Evolutionary conservation across 2,329 filamentous ascomycete species (phyloP).

Genomic region (Zelopaecilomyces penicillatus): DNA sequence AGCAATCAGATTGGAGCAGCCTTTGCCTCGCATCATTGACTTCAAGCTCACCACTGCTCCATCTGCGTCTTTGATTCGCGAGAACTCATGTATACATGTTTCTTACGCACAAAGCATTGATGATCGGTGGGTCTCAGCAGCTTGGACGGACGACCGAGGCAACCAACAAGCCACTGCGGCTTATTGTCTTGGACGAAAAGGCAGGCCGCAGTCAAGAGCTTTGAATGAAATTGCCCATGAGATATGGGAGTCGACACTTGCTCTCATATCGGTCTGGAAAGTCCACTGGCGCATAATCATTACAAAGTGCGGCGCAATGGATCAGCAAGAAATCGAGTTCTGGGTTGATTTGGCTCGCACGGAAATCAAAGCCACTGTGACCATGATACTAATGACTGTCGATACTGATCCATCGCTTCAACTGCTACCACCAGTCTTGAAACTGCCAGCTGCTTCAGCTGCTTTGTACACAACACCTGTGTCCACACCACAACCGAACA

Average conservation of each 20-base stretch:
- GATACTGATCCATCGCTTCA: constrained; percentile 58
- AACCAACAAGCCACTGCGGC: constrained; percentile 64
- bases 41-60: constrained; percentile 63
- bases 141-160: constrained; percentile 74
- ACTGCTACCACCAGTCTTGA: constrained; percentile 48
- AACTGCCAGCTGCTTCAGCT: constrained; percentile 36
- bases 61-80: constrained; percentile 64
- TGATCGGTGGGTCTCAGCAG: constrained; percentile 67
- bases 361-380: constrained; percentile 43
- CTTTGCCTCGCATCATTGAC: constrained; percentile 61
- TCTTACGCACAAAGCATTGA: constrained; percentile 71
- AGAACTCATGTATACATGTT: constrained; percentile 73
- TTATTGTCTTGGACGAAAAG: constrained; percentile 60
- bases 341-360: constrained; percentile 47
- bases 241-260: constrained; percentile 70
- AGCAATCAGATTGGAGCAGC: constrained; percentile 63
- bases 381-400: constrained; percentile 53
- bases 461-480: constrained; percentile 54
- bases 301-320: constrained; percentile 62
- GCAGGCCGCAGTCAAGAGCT: constrained; percentile 39
- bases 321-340: constrained; percentile 53
- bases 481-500: constrained; percentile 54
- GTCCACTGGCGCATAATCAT: constrained; percentile 73
- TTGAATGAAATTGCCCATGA: constrained; percentile 62
- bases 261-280: constrained; percentile 60